phyloP scores from a whole-genome alignment of 331 rosid species.

The Arachis monticola region DNA sequence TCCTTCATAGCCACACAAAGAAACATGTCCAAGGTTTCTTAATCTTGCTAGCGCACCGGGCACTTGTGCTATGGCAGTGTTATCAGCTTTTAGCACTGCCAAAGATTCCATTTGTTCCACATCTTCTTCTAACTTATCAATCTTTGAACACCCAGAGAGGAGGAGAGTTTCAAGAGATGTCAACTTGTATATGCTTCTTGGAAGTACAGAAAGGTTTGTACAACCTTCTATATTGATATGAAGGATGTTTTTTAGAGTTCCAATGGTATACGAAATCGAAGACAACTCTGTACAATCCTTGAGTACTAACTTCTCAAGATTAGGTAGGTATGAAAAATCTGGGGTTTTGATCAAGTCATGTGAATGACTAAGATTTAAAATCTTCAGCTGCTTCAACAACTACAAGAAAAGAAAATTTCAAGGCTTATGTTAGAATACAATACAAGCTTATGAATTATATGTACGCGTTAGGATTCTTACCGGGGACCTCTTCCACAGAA shows the following conservation, averaged over 20 bases:
- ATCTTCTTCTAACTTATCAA: slow-evolving; percentile 36
- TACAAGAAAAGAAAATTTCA: no score
- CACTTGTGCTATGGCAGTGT: slow-evolving; percentile 37
- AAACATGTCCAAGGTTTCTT: slow-evolving; percentile 40
- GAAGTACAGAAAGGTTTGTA: slow-evolving; percentile 29
- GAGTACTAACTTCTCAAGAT: no score
- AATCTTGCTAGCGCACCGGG: slow-evolving; percentile 34
- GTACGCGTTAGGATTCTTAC: background rate
- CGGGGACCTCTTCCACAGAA: background rate
- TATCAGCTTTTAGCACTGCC: slow-evolving; percentile 37
- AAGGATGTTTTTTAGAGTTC: no score
- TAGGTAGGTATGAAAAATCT: no score
- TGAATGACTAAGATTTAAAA: no score
- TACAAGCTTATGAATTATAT: no score
- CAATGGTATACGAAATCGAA: no score
- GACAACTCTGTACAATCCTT: no score
- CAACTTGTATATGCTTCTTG: slow-evolving; percentile 37
- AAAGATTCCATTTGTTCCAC: slow-evolving; percentile 50
- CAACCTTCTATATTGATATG: slow-evolving; percentile 13
- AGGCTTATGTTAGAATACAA: no score
- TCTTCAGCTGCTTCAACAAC: no score
- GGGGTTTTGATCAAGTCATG: no score
- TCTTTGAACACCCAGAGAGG: slow-evolving; percentile 50
- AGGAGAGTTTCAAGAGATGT: slow-evolving; percentile 43
- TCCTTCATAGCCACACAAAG: slow-evolving; percentile 42